Evolutionary conservation across 2,329 filamentous ascomycete genomes (phyloP), one percentile per base, ranked within the genome.

Genomic region (Neurospora crassa): DNA sequence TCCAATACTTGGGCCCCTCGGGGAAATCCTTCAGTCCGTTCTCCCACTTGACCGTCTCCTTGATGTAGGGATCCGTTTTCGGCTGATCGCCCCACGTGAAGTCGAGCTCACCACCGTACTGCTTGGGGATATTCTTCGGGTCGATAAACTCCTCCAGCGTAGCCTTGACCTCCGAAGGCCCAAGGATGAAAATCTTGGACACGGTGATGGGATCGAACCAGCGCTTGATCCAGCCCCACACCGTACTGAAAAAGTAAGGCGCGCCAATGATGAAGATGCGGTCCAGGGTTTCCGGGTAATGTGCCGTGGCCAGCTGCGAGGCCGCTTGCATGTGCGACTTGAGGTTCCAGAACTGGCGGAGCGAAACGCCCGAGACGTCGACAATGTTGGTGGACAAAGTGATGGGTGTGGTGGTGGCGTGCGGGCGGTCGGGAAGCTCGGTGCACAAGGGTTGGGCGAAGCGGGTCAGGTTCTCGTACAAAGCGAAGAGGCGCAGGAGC

Each of bases 281-380:
- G 79, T 96, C 95, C 68, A 97, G 83, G 0, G 94, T 98, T 82
- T 98, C 95, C 0, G 95, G 95, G 79, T 97, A 98, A 82, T 97
- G 92, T 5, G 94, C 93, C 3, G 94, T 97, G 6, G 95, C 95
- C 70, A 97, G 85, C 72, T 90, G 88, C 78, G 91, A 94, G 1
- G 94, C 94, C 78, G 94, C 91, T 82, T 97, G 94, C 94, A 98
- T 97, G 81, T 97, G 95, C 34, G 83, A 84, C 84, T 96, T 96
- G 73, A 98, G 82, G 81, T 96, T 96, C 95, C 95, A 97, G 80
- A 97, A 97, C 83, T 96, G 94, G 83, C 92, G 93, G 80, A 98
- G 81, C 6, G 93, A 93, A 37, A 97, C 94, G 16, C 91, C 90
- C 18, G 89, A 91, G 74, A 98, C 93, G 80, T 98, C 95, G 71